These are phyloP conservation scores for Amanita inopinata DNA, from an alignment of 768 basidiomycete species.

Conservation along the genomic window DNA sequence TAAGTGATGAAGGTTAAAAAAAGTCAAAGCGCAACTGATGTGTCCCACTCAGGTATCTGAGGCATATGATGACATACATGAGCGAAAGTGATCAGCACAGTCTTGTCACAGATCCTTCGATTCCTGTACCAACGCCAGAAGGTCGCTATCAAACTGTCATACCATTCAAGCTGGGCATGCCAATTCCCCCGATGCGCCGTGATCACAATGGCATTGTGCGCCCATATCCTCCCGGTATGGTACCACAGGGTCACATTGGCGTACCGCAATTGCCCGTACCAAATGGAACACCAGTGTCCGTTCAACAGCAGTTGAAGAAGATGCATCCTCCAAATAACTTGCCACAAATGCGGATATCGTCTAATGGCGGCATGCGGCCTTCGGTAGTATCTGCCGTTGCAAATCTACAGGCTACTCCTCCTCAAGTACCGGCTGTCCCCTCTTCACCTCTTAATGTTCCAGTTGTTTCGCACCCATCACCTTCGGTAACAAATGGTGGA, in stretches of 20 bases:
- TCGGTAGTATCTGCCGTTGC: slow-evolving; percentile 27
- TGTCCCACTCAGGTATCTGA: slow-evolving; percentile 34
- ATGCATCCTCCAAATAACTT: slow-evolving; percentile 45
- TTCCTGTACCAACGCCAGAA: slow-evolving; percentile 33
- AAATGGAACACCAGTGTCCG: slow-evolving; percentile 46
- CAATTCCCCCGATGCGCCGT: slow-evolving; percentile 23
- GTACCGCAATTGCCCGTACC: slow-evolving; percentile 9
- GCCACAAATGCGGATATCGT: slow-evolving; percentile 54
- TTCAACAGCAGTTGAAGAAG: slow-evolving; percentile 52
- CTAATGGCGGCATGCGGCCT: slow-evolving; percentile 46
- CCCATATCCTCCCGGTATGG: slow-evolving; percentile 16
- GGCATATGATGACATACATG: slow-evolving; percentile 46
- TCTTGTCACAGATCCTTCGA: slow-evolving; percentile 40
- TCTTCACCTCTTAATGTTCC: slow-evolving; percentile 18
- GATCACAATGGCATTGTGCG: slow-evolving; percentile 23
- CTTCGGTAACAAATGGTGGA: slow-evolving; percentile 27
- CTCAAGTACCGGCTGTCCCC: slow-evolving; percentile 15
- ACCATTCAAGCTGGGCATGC: slow-evolving; percentile 40
- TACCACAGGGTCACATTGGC: slow-evolving; percentile 1
- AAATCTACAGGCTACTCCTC: slow-evolving; percentile 24
- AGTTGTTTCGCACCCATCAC: slow-evolving; percentile 21
- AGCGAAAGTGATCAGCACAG: slow-evolving; percentile 43
- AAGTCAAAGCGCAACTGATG: slow-evolving; percentile 9
- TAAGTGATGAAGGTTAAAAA: slow-evolving; percentile 18
- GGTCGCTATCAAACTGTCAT: slow-evolving; percentile 41